Evolutionary conservation across 2,329 filamentous ascomycete species (phyloP).

Genomic region (Diaporthe sp.): DNA sequence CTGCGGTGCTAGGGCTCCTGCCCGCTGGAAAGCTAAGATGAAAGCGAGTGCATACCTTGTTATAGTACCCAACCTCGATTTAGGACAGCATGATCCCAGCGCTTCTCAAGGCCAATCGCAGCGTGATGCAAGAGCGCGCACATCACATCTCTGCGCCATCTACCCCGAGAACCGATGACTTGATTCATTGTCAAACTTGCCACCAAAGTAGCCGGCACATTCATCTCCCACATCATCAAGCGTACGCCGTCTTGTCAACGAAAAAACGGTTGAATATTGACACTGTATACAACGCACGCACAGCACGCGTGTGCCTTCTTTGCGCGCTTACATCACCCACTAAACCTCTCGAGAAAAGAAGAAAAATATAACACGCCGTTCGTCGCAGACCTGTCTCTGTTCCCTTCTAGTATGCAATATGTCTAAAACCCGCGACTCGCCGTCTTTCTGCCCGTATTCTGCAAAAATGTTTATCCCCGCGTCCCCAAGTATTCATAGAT

Average conservation of each 20-base stretch:
- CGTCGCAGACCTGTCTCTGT: constrained; percentile 17
- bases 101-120: not conserved
- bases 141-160: not conserved
- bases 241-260: not conserved
- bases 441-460: constrained; percentile 13
- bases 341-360: not conserved
- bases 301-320: constrained; percentile 27
- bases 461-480: constrained; percentile 16
- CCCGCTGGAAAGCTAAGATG: no score
- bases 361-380: not conserved
- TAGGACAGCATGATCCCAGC: no score
- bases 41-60: no score
- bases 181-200: not conserved
- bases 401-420: constrained; percentile 36
- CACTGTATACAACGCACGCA: constrained; percentile 4
- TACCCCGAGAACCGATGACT: not conserved
- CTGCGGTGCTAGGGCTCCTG: no score
- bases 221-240: not conserved
- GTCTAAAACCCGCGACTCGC: constrained; percentile 25
- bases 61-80: no score
- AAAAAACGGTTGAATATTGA: not conserved
- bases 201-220: no score
- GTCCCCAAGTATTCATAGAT: constrained; percentile 1
- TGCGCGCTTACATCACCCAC: not conserved
- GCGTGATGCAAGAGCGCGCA: not conserved